Percentiles rank a stretch among this genome's conserved stretches.
Evolutionary conservation across 768 basidiomycete genomes (phyloP).

Genomic region (Cystobasidium tubakii): DNA sequence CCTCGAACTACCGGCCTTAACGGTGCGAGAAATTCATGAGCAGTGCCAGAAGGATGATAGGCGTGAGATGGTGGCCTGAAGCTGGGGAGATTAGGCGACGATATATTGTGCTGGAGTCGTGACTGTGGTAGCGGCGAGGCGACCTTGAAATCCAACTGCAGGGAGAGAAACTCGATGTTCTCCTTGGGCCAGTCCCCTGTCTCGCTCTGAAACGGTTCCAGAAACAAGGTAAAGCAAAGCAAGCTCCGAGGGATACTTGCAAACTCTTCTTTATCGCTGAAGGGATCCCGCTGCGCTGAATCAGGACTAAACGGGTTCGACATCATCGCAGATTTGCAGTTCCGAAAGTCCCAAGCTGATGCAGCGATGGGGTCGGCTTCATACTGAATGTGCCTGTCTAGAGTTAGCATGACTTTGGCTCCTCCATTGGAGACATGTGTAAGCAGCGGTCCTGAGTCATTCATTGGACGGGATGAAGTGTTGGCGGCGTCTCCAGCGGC

Average conservation of each 20-base stretch:
- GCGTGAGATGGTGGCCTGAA: background rate
- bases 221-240: background rate
- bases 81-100: background rate
- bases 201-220: background rate
- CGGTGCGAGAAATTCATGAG: too few relatives aligned
- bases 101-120: background rate
- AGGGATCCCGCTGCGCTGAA: background rate
- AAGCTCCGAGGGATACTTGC: constrained; percentile 12
- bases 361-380: constrained; percentile 12
- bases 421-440: background rate
- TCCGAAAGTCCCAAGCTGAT: constrained; percentile 17
- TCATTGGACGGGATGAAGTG: too few relatives aligned
- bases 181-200: background rate
- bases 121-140: background rate
- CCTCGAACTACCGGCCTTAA: constrained; percentile 10
- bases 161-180: constrained; percentile 28
- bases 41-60: too few relatives aligned
- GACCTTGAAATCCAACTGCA: constrained; percentile 10
- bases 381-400: constrained; percentile 28
- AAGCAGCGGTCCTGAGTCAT: constrained; percentile 13
- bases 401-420: background rate
- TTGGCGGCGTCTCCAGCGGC: background rate
- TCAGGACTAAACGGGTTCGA: constrained; percentile 1
- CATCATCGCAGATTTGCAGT: background rate
- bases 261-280: background rate